phyloP scores from a whole-genome alignment of 2,329 filamentous ascomycete species.

The Fusarium nurragi region DNA sequence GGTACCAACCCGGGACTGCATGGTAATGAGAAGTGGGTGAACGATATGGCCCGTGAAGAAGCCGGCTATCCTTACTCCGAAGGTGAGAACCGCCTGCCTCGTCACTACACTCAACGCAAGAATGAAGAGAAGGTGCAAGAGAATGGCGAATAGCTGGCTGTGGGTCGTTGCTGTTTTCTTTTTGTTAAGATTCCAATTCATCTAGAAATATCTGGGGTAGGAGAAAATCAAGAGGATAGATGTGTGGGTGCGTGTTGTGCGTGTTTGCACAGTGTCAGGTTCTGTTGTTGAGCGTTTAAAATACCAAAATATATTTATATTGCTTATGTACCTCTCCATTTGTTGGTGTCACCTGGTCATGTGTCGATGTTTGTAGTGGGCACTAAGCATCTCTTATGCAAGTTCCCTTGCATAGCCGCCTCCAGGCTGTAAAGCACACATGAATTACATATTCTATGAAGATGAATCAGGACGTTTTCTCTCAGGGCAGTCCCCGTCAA shows the following conservation, averaged over 20 bases:
- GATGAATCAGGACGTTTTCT: no score
- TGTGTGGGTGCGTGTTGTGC: not conserved
- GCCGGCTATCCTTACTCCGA: constrained; percentile 67
- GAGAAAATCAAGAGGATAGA: constrained; percentile 13
- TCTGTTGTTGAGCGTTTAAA: constrained; percentile 13
- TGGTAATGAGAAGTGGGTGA: constrained; percentile 61
- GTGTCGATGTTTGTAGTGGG: not conserved
- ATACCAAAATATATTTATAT: constrained; percentile 12
- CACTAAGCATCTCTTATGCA: not conserved
- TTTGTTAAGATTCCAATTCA: not conserved
- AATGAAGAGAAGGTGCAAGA: constrained; percentile 13
- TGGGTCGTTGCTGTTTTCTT: not conserved
- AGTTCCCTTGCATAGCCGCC: not conserved
- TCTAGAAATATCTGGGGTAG: not conserved
- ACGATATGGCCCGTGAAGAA: constrained; percentile 58
- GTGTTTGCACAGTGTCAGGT: constrained; percentile 10
- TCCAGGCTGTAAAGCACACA: not conserved
- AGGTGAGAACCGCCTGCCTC: constrained; percentile 69
- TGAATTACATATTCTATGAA: not conserved
- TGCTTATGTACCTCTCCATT: not conserved
- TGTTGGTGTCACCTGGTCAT: not conserved
- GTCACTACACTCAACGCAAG: constrained; percentile 40
- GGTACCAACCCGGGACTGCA: constrained; percentile 59
- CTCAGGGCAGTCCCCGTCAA: no score
- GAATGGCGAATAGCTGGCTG: constrained; percentile 17